phyloP scores from a whole-genome alignment of 1,139 yeast genomes.

The Hemisphaericaspora subhashii region DNA sequence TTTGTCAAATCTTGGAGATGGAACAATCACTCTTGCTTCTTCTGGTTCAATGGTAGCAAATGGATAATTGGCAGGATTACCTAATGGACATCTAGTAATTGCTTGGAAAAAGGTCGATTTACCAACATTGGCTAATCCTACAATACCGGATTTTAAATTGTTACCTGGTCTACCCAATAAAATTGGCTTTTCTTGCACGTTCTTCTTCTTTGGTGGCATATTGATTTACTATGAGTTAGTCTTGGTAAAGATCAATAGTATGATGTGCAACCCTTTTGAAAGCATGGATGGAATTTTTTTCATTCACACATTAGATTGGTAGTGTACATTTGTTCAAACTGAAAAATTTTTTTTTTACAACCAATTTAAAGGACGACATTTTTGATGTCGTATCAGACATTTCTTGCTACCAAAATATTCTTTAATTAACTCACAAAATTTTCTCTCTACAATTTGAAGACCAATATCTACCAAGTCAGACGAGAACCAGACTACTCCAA shows the following conservation, averaged over 20 bases:
- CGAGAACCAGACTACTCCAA: too few species aligned
- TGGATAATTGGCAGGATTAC: conserved; percentile 98
- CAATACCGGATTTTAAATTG: conserved; percentile 94
- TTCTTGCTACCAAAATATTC: not conserved
- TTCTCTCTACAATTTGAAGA: not conserved
- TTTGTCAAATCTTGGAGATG: conserved; percentile 84
- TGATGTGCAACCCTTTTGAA: too few species aligned
- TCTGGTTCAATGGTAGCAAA: conserved; percentile 99
- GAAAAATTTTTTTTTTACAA: conserved; percentile 6
- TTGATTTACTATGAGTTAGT: too few species aligned
- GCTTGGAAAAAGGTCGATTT: conserved; percentile 91
- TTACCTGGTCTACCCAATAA: conserved; percentile 98
- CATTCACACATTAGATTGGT: not conserved
- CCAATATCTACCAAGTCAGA: too few species aligned
- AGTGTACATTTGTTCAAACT: not conserved
- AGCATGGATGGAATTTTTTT: too few species aligned
- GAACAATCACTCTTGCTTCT: conserved; percentile 96
- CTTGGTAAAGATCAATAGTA: too few species aligned
- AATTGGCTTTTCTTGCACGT: conserved; percentile 78
- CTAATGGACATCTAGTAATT: conserved; percentile 85
- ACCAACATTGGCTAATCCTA: conserved; percentile 96
- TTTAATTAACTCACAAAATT: not conserved
- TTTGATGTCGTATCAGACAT: not conserved
- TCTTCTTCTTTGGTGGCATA: conserved; percentile 96
- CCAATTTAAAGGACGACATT: not conserved